Evolutionary conservation across 2,329 filamentous ascomycete genomes (phyloP).

Genomic region (Whalleya microplaca): DNA sequence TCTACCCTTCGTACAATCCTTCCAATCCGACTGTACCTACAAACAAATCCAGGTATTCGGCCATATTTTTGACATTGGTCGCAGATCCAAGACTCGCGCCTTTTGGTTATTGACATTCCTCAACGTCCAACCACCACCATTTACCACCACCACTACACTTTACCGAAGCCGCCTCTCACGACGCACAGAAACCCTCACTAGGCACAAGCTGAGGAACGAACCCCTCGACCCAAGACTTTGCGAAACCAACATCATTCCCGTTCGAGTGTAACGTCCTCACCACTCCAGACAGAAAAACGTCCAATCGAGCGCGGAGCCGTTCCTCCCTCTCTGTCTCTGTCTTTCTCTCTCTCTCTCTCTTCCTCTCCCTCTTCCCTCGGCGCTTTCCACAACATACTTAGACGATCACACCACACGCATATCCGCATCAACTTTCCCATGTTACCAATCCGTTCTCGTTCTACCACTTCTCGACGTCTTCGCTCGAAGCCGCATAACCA

Average conservation of each 20-base stretch:
- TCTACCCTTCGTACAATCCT: slow-evolving; percentile 7
- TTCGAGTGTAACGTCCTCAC: slow-evolving; percentile 28
- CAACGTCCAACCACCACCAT: slow-evolving; percentile 4
- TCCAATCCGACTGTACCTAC: slow-evolving; percentile 17
- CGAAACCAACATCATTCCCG: slow-evolving; percentile 28
- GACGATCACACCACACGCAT: slow-evolving; percentile 21
- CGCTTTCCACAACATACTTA: slow-evolving; percentile 8
- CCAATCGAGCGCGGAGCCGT: slow-evolving; percentile 13
- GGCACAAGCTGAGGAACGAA: slow-evolving; percentile 7
- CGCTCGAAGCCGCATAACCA: slow-evolving; percentile 27
- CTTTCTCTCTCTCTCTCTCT: no score
- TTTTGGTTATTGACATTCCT: background rate
- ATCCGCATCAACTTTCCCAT: slow-evolving; percentile 30
- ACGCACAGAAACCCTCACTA: slow-evolving; percentile 12
- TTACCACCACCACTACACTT: no score
- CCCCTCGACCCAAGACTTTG: slow-evolving; percentile 20
- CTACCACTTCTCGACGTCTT: slow-evolving; percentile 23
- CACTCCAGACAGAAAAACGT: slow-evolving; percentile 13
- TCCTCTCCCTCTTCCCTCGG: slow-evolving; percentile 6
- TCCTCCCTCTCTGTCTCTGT: slow-evolving; percentile 3
- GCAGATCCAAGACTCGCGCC: background rate
- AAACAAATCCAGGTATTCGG: slow-evolving; percentile 11
- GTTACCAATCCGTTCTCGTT: slow-evolving; percentile 33
- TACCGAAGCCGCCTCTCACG: slow-evolving; percentile 13
- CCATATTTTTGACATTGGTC: slow-evolving; percentile 1